phyloP scores from a whole-genome alignment of 345 rosid genomes.

The Jatropha curcas region DNA sequence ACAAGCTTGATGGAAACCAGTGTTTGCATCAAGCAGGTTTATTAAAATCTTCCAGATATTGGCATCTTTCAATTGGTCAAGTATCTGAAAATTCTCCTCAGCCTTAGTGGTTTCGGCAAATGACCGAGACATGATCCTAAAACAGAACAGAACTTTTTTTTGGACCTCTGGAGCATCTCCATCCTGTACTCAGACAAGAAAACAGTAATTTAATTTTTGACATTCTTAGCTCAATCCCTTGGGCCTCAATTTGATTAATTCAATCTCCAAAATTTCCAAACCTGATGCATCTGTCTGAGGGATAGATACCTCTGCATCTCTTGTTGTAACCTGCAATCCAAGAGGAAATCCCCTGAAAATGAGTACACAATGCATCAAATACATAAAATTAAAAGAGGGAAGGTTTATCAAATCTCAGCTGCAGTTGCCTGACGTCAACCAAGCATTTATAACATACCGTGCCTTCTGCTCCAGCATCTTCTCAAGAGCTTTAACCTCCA shows the following conservation, averaged over 20 bases:
- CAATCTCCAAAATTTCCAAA: constrained; percentile 31
- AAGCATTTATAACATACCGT: constrained; percentile 49
- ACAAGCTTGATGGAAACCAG: constrained; percentile 59
- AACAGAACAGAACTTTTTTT: constrained; percentile 71
- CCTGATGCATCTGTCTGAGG: constrained; percentile 85
- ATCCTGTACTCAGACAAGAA: constrained; percentile 53
- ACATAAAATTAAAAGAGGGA: constrained; percentile 22
- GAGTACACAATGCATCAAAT: constrained; percentile 39
- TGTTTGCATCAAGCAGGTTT: constrained; percentile 68
- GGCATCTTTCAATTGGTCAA: constrained; percentile 93
- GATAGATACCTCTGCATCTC: constrained; percentile 91
- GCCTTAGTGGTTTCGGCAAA: constrained; percentile 82
- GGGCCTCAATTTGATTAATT: constrained; percentile 7
- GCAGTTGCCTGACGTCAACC: constrained; percentile 23
- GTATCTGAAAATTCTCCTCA: constrained; percentile 84
- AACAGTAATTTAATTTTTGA: constrained; percentile 16
- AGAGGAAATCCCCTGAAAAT: constrained; percentile 41
- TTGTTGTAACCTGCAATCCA: constrained; percentile 84
- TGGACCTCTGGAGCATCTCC: constrained; percentile 81
- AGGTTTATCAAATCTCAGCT: constrained; percentile 17
- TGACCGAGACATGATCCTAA: constrained; percentile 83
- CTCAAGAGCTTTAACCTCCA: constrained; percentile 86
- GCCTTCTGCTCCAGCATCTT: constrained; percentile 93
- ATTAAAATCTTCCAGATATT: constrained; percentile 87
- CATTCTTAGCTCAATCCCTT: constrained; percentile 14